Conservation (phyloP, 2,329 filamentous ascomycete genomes). For the Trichothecium sympodiale region DNA sequence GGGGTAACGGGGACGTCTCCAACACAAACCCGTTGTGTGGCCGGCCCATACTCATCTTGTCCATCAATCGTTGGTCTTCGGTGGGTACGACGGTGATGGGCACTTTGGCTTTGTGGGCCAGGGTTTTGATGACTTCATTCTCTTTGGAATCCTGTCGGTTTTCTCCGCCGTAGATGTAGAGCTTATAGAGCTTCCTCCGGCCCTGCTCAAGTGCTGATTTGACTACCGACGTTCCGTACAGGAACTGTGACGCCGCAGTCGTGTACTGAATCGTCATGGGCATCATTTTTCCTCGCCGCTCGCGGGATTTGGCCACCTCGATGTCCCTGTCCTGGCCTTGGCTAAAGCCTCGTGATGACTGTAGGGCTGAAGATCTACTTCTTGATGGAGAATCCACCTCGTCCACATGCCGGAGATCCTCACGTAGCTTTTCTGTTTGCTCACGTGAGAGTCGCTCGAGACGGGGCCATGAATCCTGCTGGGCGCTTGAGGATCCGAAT, state of each 20-base stretch:
- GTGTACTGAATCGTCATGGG: slow-evolving; percentile 44
- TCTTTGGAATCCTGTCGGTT: slow-evolving; percentile 39
- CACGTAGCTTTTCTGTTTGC: no score
- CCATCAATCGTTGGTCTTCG: slow-evolving; percentile 56
- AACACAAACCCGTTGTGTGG: slow-evolving; percentile 87
- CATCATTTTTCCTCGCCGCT: slow-evolving; percentile 20
- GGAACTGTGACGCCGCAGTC: slow-evolving; percentile 79
- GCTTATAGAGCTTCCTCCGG: slow-evolving; percentile 66
- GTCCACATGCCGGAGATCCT: no score
- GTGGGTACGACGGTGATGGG: slow-evolving; percentile 46
- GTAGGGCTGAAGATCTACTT: no score
- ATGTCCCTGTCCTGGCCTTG: no score
- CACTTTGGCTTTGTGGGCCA: slow-evolving; percentile 40
- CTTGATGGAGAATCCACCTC: no score
- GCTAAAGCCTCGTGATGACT: no score
- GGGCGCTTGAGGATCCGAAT: no score
- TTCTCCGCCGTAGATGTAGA: slow-evolving; percentile 62
- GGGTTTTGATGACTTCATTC: slow-evolving; percentile 29
- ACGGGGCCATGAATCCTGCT: no score
- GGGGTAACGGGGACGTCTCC: slow-evolving; percentile 74
- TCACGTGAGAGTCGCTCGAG: no score
- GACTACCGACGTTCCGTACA: slow-evolving; percentile 78
- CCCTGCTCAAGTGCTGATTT: slow-evolving; percentile 59
- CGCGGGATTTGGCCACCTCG: slow-evolving; percentile 4
- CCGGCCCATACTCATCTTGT: slow-evolving; percentile 71